Base-by-base conservation (phyloP, 164 flowering plant genomes). In the Macadamia integrifolia region DNA sequence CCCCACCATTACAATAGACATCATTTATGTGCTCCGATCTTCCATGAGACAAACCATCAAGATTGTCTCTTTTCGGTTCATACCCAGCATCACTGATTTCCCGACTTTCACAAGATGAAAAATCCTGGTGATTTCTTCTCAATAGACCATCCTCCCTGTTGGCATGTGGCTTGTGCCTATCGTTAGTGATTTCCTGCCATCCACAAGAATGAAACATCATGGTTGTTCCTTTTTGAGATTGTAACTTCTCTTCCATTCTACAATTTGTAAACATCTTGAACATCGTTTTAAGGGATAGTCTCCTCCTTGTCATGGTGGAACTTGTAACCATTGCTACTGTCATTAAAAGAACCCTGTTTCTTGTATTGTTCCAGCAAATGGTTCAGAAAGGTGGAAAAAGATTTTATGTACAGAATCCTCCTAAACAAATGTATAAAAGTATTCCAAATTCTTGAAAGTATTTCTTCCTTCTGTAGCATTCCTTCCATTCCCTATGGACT, bases 341-440 rank as follows among this genome's bases (percentile, higher is more conserved):
- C 69, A 9, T 61, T 32, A 23, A 67, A 23, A 55, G 75, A 57
- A n/a, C 48, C 72, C 10, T 50, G 56, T 70, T 72, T 69, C 46
- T 49, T 55, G 18, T 43, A 60, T 67, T 44, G 75, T 7, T 65
- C 77, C 81, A 78, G 76, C 66, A 61, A 66, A 48, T 63, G 35
- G 49, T 8, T 65, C 62, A 69, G 32, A 62, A 18, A 56, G 32
- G 64, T 32, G 17, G 43, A 23, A 42, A 49, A 17, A 53, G 32
- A 50, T 69, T 31, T 31, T 53, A 53, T 6, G 32, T 40, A 61
- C 9, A 35, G 35, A 55, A 61, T 2, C 18, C 3, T 30, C 59
- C 8, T 6, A 50, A 61, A 50, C 35, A 61, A 12, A 60, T n/a
- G 42, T 68, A 29, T 6, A 30, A 10, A 31, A 50, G 60, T 17